Base-by-base conservation (phyloP, 2,329 filamentous ascomycete species). In the Colletotrichum sansevieriae region DNA sequence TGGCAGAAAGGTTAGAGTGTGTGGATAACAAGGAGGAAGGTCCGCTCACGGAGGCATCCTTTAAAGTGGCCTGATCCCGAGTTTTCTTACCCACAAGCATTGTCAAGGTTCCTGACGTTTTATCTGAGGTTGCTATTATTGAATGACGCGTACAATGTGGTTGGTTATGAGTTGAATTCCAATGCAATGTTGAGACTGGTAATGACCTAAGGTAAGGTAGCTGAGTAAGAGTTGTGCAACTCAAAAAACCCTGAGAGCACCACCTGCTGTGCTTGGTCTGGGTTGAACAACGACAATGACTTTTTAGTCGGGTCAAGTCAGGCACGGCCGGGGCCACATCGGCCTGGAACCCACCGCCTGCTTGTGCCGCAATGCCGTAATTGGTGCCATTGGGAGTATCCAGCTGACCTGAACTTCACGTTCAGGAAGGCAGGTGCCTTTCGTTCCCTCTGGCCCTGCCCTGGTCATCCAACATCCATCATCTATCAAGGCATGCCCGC, bases 291-390 rank as follows among this genome's bases (percentile, higher is more conserved):
- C 18, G 18, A 18, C 18, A 18, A 18, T 18, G 18, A 18, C 18
- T 47, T 37, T 37, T 56, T 33, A 47, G 46, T 64, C 60, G 65
- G 65, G 60, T 64, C 39, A 39, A 25, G 52, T 47, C 22, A 22
- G 25, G 44, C 25, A 65, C 11, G 41, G 43, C 18, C 12, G 52
- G 62, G 39, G 62, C 43, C 43, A 52, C 43, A 47, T 55, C 49
- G 62, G 65, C 29, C 55, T 55, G 44, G 62, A 59, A 62, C 49
- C 62, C 60, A 8, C 65, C 65, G 62, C 65, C 47, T 65, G 59
- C 43, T 55, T 65, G 55, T 65, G 55, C 65, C 62, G 62, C 60
- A 43, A 65, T 68, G 55, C 65, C 62, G 62, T 65, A 68, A 55
- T 51, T 68, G 61, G 54, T 22, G 22, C 22, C 22, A 29, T n/a